Conservation (phyloP, 2,329 filamentous ascomycete species). For the Neoscytalidium dimidiatum region DNA sequence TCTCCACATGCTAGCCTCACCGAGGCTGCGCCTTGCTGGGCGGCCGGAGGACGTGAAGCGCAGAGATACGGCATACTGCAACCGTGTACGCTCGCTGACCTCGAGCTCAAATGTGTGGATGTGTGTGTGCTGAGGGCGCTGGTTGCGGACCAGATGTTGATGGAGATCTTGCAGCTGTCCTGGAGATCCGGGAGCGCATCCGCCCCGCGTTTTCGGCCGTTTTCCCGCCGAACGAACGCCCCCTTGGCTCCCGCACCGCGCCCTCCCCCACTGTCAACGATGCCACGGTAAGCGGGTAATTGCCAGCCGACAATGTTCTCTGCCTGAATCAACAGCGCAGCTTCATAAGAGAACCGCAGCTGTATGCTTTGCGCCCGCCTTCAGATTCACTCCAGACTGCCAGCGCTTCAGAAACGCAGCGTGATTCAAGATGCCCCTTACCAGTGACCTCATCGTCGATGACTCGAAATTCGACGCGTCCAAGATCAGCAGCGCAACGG, state of each 20-base stretch:
- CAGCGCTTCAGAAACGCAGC: neutral
- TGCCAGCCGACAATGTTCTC: neutral
- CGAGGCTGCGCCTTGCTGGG: neutral
- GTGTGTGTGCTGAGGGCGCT: neutral
- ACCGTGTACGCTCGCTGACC: too few relatives aligned
- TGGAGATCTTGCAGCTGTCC: neutral
- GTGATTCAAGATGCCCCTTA: conserved; percentile 5
- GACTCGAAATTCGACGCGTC: conserved; percentile 10
- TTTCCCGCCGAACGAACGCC: conserved; percentile 11
- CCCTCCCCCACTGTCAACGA: neutral
- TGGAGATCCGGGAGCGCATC: neutral
- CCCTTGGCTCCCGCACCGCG: neutral
- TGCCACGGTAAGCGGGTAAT: neutral
- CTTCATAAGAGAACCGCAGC: neutral
- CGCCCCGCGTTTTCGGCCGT: conserved; percentile 13
- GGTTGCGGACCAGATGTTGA: neutral
- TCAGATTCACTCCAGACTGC: too few relatives aligned
- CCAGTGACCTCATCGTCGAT: conserved; percentile 11
- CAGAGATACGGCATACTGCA: neutral
- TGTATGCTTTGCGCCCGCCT: neutral
- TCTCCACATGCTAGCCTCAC: neutral
- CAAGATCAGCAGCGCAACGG: neutral
- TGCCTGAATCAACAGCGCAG: neutral
- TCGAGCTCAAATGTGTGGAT: too few relatives aligned
- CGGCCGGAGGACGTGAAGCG: neutral